These are phyloP conservation scores for Panellus pusillus DNA, from an alignment of 768 basidiomycete genomes.

Conservation along the genomic window DNA sequence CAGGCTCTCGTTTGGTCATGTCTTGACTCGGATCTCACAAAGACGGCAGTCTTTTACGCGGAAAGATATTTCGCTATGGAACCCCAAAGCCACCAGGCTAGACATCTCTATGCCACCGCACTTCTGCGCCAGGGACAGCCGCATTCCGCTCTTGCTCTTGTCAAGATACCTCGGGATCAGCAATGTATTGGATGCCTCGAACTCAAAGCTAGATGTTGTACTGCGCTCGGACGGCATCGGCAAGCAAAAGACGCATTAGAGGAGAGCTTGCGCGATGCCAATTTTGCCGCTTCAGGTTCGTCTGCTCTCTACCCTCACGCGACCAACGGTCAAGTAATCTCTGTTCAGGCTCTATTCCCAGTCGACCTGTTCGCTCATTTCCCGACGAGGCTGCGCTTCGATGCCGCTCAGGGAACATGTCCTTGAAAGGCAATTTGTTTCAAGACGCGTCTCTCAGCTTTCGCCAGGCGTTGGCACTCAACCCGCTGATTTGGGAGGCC, in stretches of 20 bases:
- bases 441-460: conserved; percentile 74
- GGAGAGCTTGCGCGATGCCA: conserved; percentile 52
- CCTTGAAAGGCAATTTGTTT: conserved; percentile 75
- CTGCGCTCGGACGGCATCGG: conserved; percentile 67
- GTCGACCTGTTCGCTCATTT: conserved; percentile 55
- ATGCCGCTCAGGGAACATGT: conserved; percentile 76
- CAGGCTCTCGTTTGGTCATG: conserved; percentile 78
- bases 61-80: conserved; percentile 80
- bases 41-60: conserved; percentile 86
- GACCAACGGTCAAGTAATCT: conserved; percentile 21
- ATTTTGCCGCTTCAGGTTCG: conserved; percentile 60
- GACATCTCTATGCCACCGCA: conserved; percentile 81
- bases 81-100: conserved; percentile 71
- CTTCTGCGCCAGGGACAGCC: conserved; percentile 70
- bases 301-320: conserved; percentile 20
- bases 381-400: conserved; percentile 73
- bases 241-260: conserved; percentile 76
- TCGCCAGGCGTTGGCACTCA: conserved; percentile 64
- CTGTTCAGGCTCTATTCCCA: conserved; percentile 52
- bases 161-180: conserved; percentile 59
- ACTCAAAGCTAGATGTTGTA: conserved; percentile 77
- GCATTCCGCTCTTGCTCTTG: conserved; percentile 72
- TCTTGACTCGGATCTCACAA: conserved; percentile 76
- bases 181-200: conserved; percentile 76
- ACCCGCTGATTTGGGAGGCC: conserved; percentile 90